These are phyloP conservation scores for Kodamaea sagamina DNA, from an alignment of 805 yeast species.

Conservation along the genomic window DNA sequence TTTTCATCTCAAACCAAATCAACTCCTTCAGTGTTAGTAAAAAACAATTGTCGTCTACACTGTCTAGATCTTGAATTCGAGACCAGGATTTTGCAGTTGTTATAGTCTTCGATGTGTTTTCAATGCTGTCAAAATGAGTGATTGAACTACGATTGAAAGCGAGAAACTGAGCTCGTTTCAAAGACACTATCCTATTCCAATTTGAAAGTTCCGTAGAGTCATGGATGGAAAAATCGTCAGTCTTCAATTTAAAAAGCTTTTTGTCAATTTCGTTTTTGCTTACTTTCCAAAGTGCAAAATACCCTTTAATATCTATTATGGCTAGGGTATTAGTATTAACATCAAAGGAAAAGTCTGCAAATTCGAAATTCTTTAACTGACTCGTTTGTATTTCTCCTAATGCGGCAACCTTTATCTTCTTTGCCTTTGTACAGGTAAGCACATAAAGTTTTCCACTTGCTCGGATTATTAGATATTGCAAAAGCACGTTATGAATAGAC, in stretches of 20 bases:
- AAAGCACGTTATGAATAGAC: constrained; percentile 20
- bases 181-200: constrained; percentile 56
- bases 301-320: constrained; percentile 52
- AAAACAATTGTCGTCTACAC: constrained; percentile 39
- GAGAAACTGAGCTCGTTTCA: constrained; percentile 27
- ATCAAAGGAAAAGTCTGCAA: constrained; percentile 49
- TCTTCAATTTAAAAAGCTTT: background rate
- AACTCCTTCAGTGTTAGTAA: constrained; percentile 69
- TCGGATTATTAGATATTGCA: constrained; percentile 38
- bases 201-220: constrained; percentile 56
- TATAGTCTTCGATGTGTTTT: constrained; percentile 29
- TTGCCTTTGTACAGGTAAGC: constrained; percentile 23
- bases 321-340: constrained; percentile 39
- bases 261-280: background rate
- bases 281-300: constrained; percentile 45
- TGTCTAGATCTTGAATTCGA: constrained; percentile 45
- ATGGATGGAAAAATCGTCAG: constrained; percentile 19
- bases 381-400: constrained; percentile 23
- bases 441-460: constrained; percentile 37
- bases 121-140: constrained; percentile 28
- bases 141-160: constrained; percentile 48
- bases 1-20: constrained; percentile 47
- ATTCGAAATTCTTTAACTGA: constrained; percentile 31
- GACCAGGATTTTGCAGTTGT: constrained; percentile 59
- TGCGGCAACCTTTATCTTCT: constrained; percentile 8